These are phyloP conservation scores for Xylariaceae sp. DNA, from an alignment of 2,329 filamentous ascomycete species.

Conservation along the genomic window DNA sequence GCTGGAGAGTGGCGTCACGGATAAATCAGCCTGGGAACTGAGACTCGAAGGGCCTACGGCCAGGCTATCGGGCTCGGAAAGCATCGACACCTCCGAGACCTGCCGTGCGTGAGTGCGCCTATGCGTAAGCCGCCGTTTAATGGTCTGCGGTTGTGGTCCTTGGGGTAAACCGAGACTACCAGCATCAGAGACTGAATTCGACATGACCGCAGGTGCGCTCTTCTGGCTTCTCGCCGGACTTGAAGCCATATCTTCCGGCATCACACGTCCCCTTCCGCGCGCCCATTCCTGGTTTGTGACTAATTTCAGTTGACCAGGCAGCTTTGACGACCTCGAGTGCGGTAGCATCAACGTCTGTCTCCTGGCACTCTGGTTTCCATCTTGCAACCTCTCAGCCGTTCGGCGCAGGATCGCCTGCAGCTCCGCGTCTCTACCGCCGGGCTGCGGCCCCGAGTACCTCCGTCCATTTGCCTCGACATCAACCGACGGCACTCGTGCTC, in stretches of 20 bases:
- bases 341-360: slow-evolving; percentile 29
- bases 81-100: slow-evolving; percentile 33
- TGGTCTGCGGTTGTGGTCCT: background rate
- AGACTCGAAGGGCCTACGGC: slow-evolving; percentile 33
- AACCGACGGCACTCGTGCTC: slow-evolving; percentile 23
- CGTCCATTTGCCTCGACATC: slow-evolving; percentile 6
- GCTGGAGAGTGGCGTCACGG: slow-evolving; percentile 40
- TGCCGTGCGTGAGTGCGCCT: slow-evolving; percentile 20
- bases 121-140: slow-evolving; percentile 14
- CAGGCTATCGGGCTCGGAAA: slow-evolving; percentile 42
- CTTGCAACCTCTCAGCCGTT: slow-evolving; percentile 49
- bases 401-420: slow-evolving; percentile 49
- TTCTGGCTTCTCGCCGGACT: slow-evolving; percentile 32
- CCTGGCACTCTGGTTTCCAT: slow-evolving; percentile 34
- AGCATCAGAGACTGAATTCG: slow-evolving; percentile 26
- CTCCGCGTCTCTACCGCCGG: slow-evolving; percentile 42
- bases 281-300: background rate
- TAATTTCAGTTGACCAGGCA: background rate
- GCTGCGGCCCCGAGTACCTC: slow-evolving; percentile 1
- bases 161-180: slow-evolving; percentile 13
- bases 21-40: slow-evolving; percentile 34
- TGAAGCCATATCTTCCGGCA: background rate
- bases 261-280: background rate
- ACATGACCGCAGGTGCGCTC: slow-evolving; percentile 27
- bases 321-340: background rate